Evolutionary conservation across 2,329 filamentous ascomycete genomes (phyloP).

Genomic region (Colletotrichum sp.): DNA sequence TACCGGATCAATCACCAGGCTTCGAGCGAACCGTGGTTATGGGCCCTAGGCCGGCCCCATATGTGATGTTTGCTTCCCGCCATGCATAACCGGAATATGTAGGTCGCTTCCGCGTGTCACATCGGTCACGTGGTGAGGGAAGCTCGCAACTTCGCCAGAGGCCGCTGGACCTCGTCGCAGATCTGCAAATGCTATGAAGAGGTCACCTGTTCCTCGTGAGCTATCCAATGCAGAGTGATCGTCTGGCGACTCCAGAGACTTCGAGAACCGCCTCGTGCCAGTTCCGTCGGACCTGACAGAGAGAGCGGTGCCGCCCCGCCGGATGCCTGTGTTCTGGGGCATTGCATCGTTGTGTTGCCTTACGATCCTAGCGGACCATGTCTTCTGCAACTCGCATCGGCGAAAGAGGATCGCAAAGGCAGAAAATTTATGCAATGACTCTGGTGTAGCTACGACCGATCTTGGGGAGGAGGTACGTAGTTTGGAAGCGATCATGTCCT

Average conservation of each 20-base stretch:
- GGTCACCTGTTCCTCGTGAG: background rate
- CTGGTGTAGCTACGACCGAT: background rate
- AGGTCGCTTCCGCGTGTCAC: constrained; percentile 13
- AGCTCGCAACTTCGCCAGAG: background rate
- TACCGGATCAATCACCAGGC: background rate
- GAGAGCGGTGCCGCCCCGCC: background rate
- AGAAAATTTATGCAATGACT: background rate
- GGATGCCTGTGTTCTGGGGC: background rate
- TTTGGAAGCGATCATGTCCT: background rate
- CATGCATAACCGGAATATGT: constrained; percentile 18
- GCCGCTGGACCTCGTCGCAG: background rate
- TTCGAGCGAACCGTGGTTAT: background rate
- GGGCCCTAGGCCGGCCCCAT: constrained; percentile 1
- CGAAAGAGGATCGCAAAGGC: background rate
- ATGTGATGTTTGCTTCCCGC: constrained; percentile 12
- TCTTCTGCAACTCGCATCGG: background rate
- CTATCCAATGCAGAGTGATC: background rate
- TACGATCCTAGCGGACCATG: background rate
- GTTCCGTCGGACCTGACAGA: background rate
- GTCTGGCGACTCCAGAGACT: background rate
- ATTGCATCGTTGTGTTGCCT: background rate
- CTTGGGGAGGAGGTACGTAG: background rate
- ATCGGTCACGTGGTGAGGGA: constrained; percentile 6
- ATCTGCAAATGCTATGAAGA: background rate
- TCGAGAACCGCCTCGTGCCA: background rate